Evolutionary conservation across 2,329 filamentous ascomycete genomes (phyloP).

Genomic region (Raffaelea ambrosiae): DNA sequence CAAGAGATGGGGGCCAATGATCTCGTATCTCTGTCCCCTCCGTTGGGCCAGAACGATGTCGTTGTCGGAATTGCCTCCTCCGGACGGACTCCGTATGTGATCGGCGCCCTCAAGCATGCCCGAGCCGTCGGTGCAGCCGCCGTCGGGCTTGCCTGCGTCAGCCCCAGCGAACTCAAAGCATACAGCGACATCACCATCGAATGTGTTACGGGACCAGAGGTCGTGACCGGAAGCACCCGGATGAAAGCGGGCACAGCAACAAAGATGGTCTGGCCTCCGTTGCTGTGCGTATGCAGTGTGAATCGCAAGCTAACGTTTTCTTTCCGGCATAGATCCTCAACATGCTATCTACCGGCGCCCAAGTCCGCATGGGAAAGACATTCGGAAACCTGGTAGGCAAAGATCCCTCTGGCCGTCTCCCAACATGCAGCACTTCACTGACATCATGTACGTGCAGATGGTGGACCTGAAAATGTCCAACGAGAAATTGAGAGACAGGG

Average conservation of each 20-base stretch:
- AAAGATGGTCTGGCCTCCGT: conserved; percentile 26
- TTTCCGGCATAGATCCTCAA: conserved; percentile 28
- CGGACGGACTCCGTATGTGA: conserved; percentile 32
- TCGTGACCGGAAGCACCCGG: conserved; percentile 35
- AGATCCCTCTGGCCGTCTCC: no score
- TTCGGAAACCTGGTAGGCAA: conserved; percentile 16
- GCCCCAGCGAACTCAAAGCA: conserved; percentile 19
- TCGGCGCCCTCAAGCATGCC: conserved; percentile 27
- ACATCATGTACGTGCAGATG: no score
- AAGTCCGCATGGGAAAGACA: conserved; percentile 31
- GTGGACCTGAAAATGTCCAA: conserved; percentile 11
- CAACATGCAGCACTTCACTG: no score
- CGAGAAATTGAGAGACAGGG: conserved; percentile 10
- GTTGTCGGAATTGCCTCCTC: conserved; percentile 33
- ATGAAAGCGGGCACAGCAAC: conserved; percentile 36
- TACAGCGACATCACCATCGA: conserved; percentile 22
- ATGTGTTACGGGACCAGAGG: conserved; percentile 31
- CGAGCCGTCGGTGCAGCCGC: conserved; percentile 25
- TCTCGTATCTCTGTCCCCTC: conserved; percentile 14
- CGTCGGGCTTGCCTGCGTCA: conserved; percentile 28
- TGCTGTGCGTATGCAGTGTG: no score
- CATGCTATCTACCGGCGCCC: conserved; percentile 33
- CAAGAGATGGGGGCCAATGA: conserved; percentile 20
- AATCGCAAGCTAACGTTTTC: no score
- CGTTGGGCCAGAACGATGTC: conserved; percentile 20